Evolutionary conservation across 805 yeast species (phyloP), one percentile per base, ranked within the genome.

Genomic region (Priceomyces medius): DNA sequence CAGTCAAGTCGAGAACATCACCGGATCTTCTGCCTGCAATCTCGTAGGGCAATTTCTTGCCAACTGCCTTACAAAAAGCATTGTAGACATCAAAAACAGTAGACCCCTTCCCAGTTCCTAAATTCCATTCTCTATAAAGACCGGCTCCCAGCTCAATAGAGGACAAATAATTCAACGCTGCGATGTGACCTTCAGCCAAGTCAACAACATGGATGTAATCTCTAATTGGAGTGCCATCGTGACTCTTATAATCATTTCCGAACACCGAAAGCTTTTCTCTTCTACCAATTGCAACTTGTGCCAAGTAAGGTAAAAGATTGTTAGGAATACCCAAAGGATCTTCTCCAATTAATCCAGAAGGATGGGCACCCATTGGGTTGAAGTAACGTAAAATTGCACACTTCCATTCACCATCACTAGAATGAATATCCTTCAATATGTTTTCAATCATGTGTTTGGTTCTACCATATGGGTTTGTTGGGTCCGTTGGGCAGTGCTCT

Each of bases 351-450:
- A 79, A 63, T 9, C 93, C 93, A 2, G 88, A 79, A 3, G 90
- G 86, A 57, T 86, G 95, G 13, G 93, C 91, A 28, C 95, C 95
- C 49, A 85, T 83, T 26, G 95, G 93, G 56, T 86, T 85, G 68
- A 85, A 86, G 63, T 85, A 87, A 43, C 93, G 74, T 54, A 87
- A 66, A 37, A 85, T 71, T 3, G 89, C 91, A 29, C 72, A 61
- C 31, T 66, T 66, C 80, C 80, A 77, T 2, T 32, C 19, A 3
- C 59, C 54, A 20, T 74, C 74, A 33, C 80, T 71, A 3, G 61
- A 51, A 50, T 77, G 66, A 19, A 79, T 61, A 56, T 82, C 89
- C 24, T 73, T 63, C 45, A 81, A 63, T 41, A 83, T 74, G 41
- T 74, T 69, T 63, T 86, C 95, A 45, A 82, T 81, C 48, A 79